Base-by-base conservation (phyloP, 345 rosid genomes). In the Capsella bursapastoris region DNA sequence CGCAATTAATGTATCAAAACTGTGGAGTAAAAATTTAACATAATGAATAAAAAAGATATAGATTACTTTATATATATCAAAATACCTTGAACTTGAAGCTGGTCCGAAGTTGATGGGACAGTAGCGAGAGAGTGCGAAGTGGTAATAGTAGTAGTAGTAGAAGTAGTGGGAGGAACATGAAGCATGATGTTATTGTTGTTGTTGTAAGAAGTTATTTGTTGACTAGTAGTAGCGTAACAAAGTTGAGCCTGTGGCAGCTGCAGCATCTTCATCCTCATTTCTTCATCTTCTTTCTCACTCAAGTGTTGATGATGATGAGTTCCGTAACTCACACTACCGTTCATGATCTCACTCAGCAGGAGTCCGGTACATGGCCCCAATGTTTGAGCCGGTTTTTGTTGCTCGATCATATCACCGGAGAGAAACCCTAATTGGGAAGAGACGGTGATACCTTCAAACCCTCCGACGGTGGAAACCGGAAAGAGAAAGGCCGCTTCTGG, bases 301-400 rank as follows among this genome's bases (percentile, higher is more conserved):
- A 78, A 53, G 38, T 64, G 74, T 22, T 65, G 78, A 3, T 77
- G 76, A 62, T 43, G 74, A 49, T 56, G 53, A 57, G 61, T 56
- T 49, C 66, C 80, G 40, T 71, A 65, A 77, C 52, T 57, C 29
- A 56, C 73, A 32, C 74, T 79, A 63, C 76, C 80, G 71, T 80
- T 82, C 79, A 82, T 63, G 57, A 84, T 86, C 73, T 87, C 91
- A 73, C 83, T 83, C 32, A 87, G 76, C 61, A 89, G 44, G 25
- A 84, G 84, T 28, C 84, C 86, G 6, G 87, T 83, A 75, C 90
- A 84, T 32, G 87, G 87, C 16, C 85, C 96, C 5, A 78, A 72
- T 2, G 80, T 47, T 48, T 64, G 50, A 41, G 57, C 43, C 28
- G 77, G 77, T 66, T 78, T 72, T 4, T 48, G 77, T 43, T 72